Evolutionary conservation across 202 grass and related monocot species (phyloP), one percentile per base, ranked within the genome.

Genomic region (Brachypodium distachyon): DNA sequence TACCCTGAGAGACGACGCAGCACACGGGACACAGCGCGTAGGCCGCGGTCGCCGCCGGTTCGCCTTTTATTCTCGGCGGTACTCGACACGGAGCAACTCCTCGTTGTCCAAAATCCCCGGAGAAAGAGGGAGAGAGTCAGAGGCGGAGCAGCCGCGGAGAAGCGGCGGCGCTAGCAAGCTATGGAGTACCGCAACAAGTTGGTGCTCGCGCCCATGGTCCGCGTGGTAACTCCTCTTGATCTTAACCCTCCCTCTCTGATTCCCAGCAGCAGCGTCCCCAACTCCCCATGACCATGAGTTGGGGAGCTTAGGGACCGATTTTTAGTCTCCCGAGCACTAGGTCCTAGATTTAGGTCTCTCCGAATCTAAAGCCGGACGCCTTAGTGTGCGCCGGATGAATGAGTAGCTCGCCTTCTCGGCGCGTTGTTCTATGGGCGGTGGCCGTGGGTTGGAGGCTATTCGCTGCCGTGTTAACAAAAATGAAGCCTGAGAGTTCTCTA

Each of bases 121-220:
- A 38, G 36, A 0, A 38, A 39, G 17, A 22, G 4, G 23, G 12
- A 60, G 28, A 47, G 46, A 26, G 66, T 28, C 42, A 51, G 54
- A 52, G 29, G 38, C 65, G 32, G 59, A 72, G 75, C 57, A 18
- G 28, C 33, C 33, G 77, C n/a, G 16, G 72, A 21, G 73, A 18
- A 73, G 58, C 69, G 32, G 44, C 50, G 63, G 16, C 28, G 65
- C 9, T 47, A 42, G 32, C 55, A 47, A 43, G 63, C 28, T 60
- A 98, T 94, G 91, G 89, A 94, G 12, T 98, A 94, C 83, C 83
- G 51, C 8, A 81, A 92, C 86, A 98, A 92, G 85, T 53, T 94
- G 44, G 85, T 98, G 71, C 91, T 94, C 34, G 95, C 89, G 28
- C 91, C 95, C 77, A 90, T 98, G 95, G 95, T 95, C 54, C 95